phyloP scores from a whole-genome alignment of 495 filamentous ascomycete genomes.

The Penicillium simplicissimum region DNA sequence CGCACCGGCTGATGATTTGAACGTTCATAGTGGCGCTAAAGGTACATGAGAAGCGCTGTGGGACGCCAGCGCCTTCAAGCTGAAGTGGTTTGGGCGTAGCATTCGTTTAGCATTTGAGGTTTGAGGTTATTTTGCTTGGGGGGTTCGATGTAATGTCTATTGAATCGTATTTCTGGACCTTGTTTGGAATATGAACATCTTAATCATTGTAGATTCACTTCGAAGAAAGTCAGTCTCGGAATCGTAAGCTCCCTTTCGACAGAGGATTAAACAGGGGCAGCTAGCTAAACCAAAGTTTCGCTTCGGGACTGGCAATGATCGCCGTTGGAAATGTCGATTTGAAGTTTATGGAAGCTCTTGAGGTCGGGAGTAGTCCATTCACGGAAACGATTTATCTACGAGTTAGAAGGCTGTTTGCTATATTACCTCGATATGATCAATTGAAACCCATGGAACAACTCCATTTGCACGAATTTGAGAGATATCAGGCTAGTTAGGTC shows the following conservation, averaged over 20 bases:
- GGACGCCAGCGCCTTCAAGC: neutral
- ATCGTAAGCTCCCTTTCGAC: neutral
- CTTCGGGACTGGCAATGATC: neutral
- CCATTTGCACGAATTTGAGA: constrained; percentile 29
- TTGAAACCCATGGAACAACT: constrained; percentile 31
- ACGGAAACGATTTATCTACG: neutral
- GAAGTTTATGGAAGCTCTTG: neutral
- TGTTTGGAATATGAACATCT: neutral
- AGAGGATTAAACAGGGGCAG: neutral
- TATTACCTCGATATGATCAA: too few species aligned
- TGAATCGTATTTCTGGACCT: neutral
- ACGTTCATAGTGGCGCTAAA: constrained; percentile 11
- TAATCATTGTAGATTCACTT: neutral
- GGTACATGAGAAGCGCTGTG: constrained; percentile 24
- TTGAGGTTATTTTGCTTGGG: neutral
- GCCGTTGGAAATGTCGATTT: neutral
- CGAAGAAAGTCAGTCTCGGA: too few species aligned
- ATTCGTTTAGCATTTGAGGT: neutral
- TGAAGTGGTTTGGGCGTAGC: neutral
- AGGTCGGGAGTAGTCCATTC: neutral
- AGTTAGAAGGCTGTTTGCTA: neutral
- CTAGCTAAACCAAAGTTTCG: neutral
- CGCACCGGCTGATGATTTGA: neutral
- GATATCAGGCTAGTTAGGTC: constrained; percentile 29
- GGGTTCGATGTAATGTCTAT: neutral